Base-by-base conservation (phyloP, 75 land plant species). In the Cunninghamia lanceolata region DNA sequence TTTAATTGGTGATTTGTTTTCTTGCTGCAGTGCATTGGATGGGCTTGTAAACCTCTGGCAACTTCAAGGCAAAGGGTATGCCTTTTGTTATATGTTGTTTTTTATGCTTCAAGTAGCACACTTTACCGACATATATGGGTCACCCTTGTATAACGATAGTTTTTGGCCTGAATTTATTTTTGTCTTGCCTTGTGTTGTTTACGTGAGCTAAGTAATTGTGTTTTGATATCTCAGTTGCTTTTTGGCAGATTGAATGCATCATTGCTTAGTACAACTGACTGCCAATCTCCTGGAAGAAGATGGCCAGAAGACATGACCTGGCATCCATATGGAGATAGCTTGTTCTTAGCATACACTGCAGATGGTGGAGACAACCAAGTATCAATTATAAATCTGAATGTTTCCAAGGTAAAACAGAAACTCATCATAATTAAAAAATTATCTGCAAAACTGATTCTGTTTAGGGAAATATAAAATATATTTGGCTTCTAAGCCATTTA, bases 281-380 rank as follows among this genome's bases (percentile, higher is more conserved):
- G 98, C 87, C 15, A 85, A 42, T 93, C 98, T 39, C 93, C 88
- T 35, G 89, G 89, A 66, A 90, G 96, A 88, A 91, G 95, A 89
- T 97, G 97, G 96, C 98, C 99, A 39, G 96, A 97, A 86, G 96
- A 94, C 86, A 88, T 97, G 87, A 89, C 95, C 52, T 97, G 97
- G 97, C 96, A 96, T 85, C 99, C 99, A 38, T 71, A 84, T 13
- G 99, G 99, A 79, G 86, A 91, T 87, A 85, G 86, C 34, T 76
- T 97, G 13, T 92, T 94, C 87, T 92, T 93, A 46, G 92, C 85
- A 30, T 94, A 96, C 82, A 89, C 40, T 91, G 98, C 96, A 53
- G 97, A 96, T 90, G 89, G 85, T 86, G 91, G 91, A 9, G 99
- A 96, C 59, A 88, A 91, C 70, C 99, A 97, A 91, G 90, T 97